Evolutionary conservation across 345 rosid species (phyloP).

Genomic region (Eutrema yunnanense): DNA sequence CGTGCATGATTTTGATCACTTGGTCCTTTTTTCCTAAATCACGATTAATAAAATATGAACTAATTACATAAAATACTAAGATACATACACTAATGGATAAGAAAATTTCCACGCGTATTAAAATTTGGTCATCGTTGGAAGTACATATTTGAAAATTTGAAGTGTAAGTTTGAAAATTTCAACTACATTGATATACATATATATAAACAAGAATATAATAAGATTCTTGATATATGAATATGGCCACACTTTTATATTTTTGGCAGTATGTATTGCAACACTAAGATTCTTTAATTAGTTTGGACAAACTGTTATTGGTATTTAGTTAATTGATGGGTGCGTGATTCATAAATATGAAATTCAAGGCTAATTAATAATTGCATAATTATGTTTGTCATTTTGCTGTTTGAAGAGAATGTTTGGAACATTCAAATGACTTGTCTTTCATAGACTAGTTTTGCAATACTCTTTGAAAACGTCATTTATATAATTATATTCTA

Average conservation of each 20-base stretch:
- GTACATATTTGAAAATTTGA: background rate
- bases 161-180: background rate
- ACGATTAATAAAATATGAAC: background rate
- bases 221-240: background rate
- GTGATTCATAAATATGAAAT: background rate
- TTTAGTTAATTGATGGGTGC: background rate
- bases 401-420: slow-evolving; percentile 39
- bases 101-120: background rate
- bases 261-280: background rate
- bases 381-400: slow-evolving; percentile 28
- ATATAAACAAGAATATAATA: background rate
- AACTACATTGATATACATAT: background rate
- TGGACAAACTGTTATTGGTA: background rate
- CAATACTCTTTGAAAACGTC: background rate
- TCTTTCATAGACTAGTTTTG: slow-evolving; percentile 2
- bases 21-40: background rate
- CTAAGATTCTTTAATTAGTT: background rate
- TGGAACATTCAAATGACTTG: slow-evolving; percentile 27
- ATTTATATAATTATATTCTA: background rate
- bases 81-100: background rate
- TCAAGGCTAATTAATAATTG: background rate
- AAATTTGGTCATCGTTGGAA: background rate
- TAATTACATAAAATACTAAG: background rate
- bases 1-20: slow-evolving; percentile 16
- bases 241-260: background rate